Evolutionary conservation across 352 stramenopile species (phyloP), one percentile per base, ranked within the genome.

Genomic region (Phytophthora pisi): DNA sequence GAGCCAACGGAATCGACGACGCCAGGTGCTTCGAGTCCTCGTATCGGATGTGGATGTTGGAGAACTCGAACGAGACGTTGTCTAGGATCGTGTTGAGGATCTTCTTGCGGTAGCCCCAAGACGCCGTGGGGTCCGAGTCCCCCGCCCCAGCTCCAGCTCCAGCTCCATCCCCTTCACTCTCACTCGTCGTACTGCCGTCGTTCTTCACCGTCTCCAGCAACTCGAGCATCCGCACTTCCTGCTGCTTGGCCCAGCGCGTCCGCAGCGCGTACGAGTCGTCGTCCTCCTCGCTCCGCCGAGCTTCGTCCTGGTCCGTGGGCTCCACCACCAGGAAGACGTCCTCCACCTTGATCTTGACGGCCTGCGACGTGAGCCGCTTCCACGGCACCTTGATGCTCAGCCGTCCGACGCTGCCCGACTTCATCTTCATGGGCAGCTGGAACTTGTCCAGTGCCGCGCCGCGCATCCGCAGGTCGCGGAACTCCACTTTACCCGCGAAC

Each of bases 41-140:
- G 51, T 93, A 96, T 10, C 85, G 81, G 24, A 96, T 81, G 65
- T 95, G 83, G 64, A 96, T 91, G 18, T 92, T 91, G 23, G 78
- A 77, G 46, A 95, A 82, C 71, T 96, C 85, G 51, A 96, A 85
- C 26, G 79, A 86, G 1, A 95, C 81, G 50, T 96, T 96, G 62
- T 96, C 85, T 8, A 95, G 55, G 47, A 96, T 90, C 15, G 88
- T 92, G 68, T 91, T 87, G 15, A 93, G 45, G 18, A 96, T 94
- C 54, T 92, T 90, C 34, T 95, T 86, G 15, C 85, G 81, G 46
- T 90, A 93, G 10, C 86, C 84, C 84, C 86, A 94, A 0, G 73
- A 75, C 0, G 81, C 79, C 2, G 82, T 90, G 16, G 77, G 75
- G 49, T 91, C 86, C 4, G 70, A 72, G 34, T 66, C 71, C 16